Base-by-base conservation (phyloP, 1,139 yeast genomes). In the Blastobotrys serpentis region DNA sequence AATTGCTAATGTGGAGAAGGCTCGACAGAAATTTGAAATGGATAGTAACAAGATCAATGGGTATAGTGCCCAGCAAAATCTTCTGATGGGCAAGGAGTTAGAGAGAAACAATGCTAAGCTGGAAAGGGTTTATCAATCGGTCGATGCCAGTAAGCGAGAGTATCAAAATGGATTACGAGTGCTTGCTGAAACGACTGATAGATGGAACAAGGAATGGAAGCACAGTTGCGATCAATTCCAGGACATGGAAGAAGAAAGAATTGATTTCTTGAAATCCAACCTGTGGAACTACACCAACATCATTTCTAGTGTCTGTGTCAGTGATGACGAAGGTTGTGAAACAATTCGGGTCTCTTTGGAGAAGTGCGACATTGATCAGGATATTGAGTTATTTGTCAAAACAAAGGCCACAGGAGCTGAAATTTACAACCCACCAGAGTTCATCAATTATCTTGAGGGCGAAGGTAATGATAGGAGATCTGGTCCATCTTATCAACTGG, bases 221-320 rank as follows among this genome's bases (percentile, higher is more conserved):
- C 68, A 73, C 17, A 75, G 87, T 0, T 77, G 90, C 40, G 79
- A 76, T 53, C 82, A 81, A 56, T 74, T 87, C 53, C 95, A 90
- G 66, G 80, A 75, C 52, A 69, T 87, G 54, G 98, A 92, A 63
- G 79, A 79, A 45, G 89, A 86, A 59, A 76, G 96, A 55, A 80
- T 89, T 48, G 85, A 85, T 58, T 77, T 83, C 52, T 64, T 87
- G 50, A 87, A 89, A 60, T 74, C 85, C 14, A 86, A 84, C 60
- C 68, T 94, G 55, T 94, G 96, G 84, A 85, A 83, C 40, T 90
- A 77, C 64, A 83, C 95, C 47, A 88, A 88, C 64, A 75, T 82
- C 46, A 74, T 85, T 10, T 86, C 95, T 3, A 76, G 88, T 0
- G 75, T 83, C 4, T 87, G 95, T 63, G 92, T 88, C 22, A 81